Percentiles rank a stretch among this genome's conserved stretches.
phyloP scores from a whole-genome alignment of 2,329 filamentous ascomycete genomes.

The Fusarium coffeatum region DNA sequence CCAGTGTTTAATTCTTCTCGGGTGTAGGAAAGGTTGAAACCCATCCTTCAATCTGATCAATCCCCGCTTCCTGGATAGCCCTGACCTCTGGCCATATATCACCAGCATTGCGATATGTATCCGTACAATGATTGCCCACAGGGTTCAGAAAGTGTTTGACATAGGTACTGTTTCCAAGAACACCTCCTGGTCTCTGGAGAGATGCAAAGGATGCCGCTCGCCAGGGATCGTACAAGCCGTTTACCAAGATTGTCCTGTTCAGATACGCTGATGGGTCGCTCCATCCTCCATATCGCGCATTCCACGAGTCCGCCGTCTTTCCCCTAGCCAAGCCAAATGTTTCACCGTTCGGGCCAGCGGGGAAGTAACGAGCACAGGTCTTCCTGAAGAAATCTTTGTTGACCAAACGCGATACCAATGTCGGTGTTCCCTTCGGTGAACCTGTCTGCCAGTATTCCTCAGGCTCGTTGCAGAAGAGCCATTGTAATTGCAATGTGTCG shows the following conservation, averaged over 20 bases:
- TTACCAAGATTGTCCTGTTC: constrained; percentile 5
- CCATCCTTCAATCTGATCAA: constrained; percentile 3
- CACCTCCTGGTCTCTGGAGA: constrained; percentile 1
- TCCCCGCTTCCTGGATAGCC: constrained; percentile 8
- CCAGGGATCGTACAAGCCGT: constrained; percentile 5
- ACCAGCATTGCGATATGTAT: constrained; percentile 4
- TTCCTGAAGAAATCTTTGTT: constrained; percentile 10
- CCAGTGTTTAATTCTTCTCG: fast-evolving
- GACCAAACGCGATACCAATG: constrained; percentile 2
- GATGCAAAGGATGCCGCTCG: not conserved
- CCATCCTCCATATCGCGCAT: constrained; percentile 4
- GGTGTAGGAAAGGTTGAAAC: not conserved
- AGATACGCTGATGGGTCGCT: not conserved
- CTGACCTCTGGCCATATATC: constrained; percentile 8
- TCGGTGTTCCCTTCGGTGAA: not conserved
- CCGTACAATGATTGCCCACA: constrained; percentile 1
- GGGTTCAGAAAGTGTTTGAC: constrained; percentile 5
- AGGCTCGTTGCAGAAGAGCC: constrained; percentile 7
- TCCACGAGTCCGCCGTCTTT: not conserved
- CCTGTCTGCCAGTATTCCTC: constrained; percentile 14
- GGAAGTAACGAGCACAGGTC: constrained; percentile 2
- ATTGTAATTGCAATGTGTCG: not conserved
- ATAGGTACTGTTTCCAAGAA: constrained; percentile 6
- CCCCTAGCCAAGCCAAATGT: not conserved
- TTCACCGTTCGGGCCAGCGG: not conserved